Evolutionary conservation across 2,329 filamentous ascomycete species (phyloP), one percentile per base, ranked within the genome.

Genomic region (Fusarium sp.): DNA sequence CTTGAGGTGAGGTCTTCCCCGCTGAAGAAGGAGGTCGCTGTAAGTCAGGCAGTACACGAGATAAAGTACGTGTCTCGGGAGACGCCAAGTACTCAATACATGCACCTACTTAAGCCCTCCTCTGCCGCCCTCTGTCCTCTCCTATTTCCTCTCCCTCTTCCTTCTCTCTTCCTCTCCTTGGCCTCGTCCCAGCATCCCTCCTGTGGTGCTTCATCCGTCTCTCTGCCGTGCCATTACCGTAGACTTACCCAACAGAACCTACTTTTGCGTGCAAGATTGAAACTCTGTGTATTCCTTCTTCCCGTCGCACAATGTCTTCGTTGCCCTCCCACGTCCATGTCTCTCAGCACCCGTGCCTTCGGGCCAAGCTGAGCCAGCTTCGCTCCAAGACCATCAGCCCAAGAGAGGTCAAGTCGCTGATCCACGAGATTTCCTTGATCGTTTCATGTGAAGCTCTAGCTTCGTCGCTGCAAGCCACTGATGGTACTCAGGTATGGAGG

Each of bases 311-410:
- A 63, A 82, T 82, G 80, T 59, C 77, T 50, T 77, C 76, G 13
- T 80, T 90, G 44, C 88, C 88, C 10, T 68, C 86, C 73, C 91
- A 91, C 77, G 88, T 91, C 66, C 94, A 96, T 82, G 84, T 97
- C 78, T 97, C 94, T 40, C 85, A 84, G 15, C 95, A 98, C 81
- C 95, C 95, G 37, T 97, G 94, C 81, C 87, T 98, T 43, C 86
- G 88, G 75, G 94, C 92, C 73, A 98, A 98, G 86, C 90, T 98
- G 76, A 95, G 93, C 73, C 93, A 96, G 83, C 89, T 98, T 48
- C 92, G 95, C 65, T 96, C 93, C 41, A 86, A 89, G 60, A 86
- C 84, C 43, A 90, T 93, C 53, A 88, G 86, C 63, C 86, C 93
- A 4, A 88, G 90, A 64, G 93, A 97, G 60, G 94, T 94, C 73